phyloP scores from a whole-genome alignment of 192 early-diverging fungal species.

The Oehlia diaphana region DNA sequence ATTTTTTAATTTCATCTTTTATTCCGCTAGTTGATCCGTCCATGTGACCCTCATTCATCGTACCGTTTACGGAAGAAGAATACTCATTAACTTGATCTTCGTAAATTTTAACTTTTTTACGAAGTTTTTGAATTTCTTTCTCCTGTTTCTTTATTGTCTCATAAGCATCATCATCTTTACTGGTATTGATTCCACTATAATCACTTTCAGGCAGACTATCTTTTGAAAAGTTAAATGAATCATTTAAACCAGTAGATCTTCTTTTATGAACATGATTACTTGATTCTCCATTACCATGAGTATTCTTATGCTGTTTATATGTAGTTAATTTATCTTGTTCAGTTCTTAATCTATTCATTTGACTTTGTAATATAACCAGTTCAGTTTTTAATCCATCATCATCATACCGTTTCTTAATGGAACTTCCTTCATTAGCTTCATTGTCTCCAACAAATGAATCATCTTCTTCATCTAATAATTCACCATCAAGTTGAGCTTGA shows the following conservation, averaged over 20 bases:
- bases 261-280: neutral
- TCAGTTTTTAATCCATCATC: conserved; percentile 15
- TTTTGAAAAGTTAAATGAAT: neutral
- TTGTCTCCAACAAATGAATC: neutral
- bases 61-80: neutral
- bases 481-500: neutral
- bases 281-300: neutral
- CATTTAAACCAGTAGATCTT: neutral
- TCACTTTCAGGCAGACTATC: neutral
- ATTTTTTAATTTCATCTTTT: neutral
- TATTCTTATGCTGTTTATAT: neutral
- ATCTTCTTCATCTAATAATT: neutral
- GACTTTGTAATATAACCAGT: conserved; percentile 12
- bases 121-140: neutral
- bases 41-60: neutral
- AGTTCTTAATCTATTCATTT: conserved; percentile 3
- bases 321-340: neutral
- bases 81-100: neutral
- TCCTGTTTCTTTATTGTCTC: neutral
- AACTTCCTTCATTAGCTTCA: neutral
- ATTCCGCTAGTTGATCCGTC: neutral
- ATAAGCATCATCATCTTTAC: neutral
- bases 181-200: neutral
- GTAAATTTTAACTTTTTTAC: neutral
- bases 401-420: neutral